Evolutionary conservation across 352 stramenopile species (phyloP).

Genomic region (Phytophthora fragariae): DNA sequence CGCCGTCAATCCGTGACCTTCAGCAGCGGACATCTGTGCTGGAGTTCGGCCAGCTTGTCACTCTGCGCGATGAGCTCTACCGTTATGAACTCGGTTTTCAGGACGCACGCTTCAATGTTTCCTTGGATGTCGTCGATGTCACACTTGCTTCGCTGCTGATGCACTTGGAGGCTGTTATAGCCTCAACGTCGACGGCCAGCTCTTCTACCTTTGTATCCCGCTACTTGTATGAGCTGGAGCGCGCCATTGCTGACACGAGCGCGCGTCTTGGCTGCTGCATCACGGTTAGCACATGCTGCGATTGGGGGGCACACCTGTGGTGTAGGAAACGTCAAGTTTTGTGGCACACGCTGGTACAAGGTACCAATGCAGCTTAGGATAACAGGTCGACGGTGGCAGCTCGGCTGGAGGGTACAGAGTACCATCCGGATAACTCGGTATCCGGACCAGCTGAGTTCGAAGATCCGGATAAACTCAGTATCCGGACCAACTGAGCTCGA

Average conservation of each 20-base stretch:
- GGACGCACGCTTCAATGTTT: constrained; percentile 13
- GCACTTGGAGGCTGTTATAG: constrained; percentile 8
- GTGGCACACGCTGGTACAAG: too few relatives aligned
- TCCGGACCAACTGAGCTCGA: too few relatives aligned
- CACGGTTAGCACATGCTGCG: neutral
- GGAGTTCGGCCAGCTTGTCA: neutral
- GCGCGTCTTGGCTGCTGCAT: neutral
- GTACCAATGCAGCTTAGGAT: too few relatives aligned
- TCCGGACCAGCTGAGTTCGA: too few relatives aligned
- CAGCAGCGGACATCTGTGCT: neutral
- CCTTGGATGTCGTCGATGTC: constrained; percentile 2
- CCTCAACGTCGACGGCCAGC: neutral
- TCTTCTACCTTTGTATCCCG: neutral
- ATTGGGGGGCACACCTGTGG: neutral
- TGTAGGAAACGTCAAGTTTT: too few relatives aligned
- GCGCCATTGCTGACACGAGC: neutral
- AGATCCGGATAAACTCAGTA: too few relatives aligned
- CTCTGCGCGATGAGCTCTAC: constrained; percentile 10
- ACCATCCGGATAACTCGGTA: too few relatives aligned
- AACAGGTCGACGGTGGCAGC: too few relatives aligned
- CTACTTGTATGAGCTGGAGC: constrained; percentile 1
- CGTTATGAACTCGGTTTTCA: neutral
- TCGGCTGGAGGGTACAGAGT: too few relatives aligned
- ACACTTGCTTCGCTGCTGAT: constrained; percentile 20
- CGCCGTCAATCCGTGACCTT: constrained; percentile 3